Base-by-base conservation (phyloP, 805 yeast species). In the Candida takata region DNA sequence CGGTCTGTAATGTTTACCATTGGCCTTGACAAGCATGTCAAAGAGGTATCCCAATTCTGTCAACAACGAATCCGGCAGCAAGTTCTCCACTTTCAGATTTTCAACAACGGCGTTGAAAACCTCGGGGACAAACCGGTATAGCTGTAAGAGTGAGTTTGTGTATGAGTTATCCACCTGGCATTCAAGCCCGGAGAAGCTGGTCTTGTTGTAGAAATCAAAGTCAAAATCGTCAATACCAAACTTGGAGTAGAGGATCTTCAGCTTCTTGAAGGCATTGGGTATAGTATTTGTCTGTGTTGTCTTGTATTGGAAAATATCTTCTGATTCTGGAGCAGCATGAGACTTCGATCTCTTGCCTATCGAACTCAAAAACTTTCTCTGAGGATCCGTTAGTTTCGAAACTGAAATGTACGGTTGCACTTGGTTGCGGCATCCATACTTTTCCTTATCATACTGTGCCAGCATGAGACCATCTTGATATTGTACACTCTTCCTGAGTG, bases 161-260 rank as follows among this genome's bases (percentile, higher is more conserved):
- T 77, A 79, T 0, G 92, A 72, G 48, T 84, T 84, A 35, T 81
- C 84, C 9, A 82, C 70, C 51, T 87, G 92, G 8, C 87, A 80
- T 56, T 92, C 97, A n/a, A 90, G 65, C 0, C 97, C 97, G 2
- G 97, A 75, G 37, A 66, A 79, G 2, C 52, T 42, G 0, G 97
- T 83, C 27, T 68, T 67, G 54, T 90, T 90, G 64, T 82, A 90
- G 49, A 78, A 81, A 36, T 74, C 79, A 55, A 92, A 90, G 61
- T 90, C 96, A 60, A 92, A 92, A 57, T 87, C 96, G 47, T 82
- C 86, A 21, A 92, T 87, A 19, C 98, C 98, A 58, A 86, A 90
- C 49, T 75, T 79, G 38, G 94, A 83, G 57, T 88, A 90, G 28
- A 80, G 72, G 36, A 90, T 84, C 41, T 80, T 83, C 31, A 85